These are phyloP conservation scores for Leucosporidium yakuticum DNA, from an alignment of 768 basidiomycete species.

Conservation along the genomic window DNA sequence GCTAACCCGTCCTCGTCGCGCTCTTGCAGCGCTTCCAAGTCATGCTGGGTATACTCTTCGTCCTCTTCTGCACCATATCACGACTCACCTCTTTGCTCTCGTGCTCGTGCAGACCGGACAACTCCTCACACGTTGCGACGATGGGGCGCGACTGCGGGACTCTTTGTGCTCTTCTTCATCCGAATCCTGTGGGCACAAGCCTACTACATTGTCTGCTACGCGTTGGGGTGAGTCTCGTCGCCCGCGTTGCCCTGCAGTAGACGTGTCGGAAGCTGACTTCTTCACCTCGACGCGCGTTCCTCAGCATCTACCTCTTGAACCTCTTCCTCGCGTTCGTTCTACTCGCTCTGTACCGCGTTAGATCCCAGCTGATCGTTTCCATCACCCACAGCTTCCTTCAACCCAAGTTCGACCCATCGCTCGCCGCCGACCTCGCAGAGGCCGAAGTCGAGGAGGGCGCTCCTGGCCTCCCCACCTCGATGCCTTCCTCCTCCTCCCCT, in stretches of 20 bases:
- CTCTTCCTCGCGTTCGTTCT: slow-evolving; percentile 66
- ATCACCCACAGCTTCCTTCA: slow-evolving; percentile 61
- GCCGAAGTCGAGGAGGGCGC: slow-evolving; percentile 94
- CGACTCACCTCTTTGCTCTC: not conserved
- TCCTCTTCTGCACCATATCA: not conserved
- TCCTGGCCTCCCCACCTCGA: slow-evolving; percentile 47
- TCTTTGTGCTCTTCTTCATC: slow-evolving; percentile 70
- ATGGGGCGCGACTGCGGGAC: slow-evolving; percentile 70
- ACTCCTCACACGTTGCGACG: slow-evolving; percentile 85
- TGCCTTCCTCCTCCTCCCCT: slow-evolving; percentile 1
- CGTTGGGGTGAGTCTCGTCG: slow-evolving; percentile 29
- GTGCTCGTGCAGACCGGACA: slow-evolving; percentile 59
- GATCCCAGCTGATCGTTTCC: too few relatives aligned
- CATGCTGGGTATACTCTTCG: slow-evolving; percentile 16
- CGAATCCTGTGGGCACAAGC: slow-evolving; percentile 80
- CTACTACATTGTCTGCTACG: slow-evolving; percentile 41
- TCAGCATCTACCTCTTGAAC: slow-evolving; percentile 46
- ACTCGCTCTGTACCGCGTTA: too few relatives aligned
- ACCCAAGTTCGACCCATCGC: slow-evolving; percentile 93
- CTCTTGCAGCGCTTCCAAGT: slow-evolving; percentile 24
- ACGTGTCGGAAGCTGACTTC: not conserved
- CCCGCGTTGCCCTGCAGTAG: not conserved
- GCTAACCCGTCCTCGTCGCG: not conserved
- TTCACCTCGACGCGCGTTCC: not conserved
- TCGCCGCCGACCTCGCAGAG: slow-evolving; percentile 85